Percentiles rank a stretch among this genome's conserved stretches.
Conservation (phyloP, 2,329 filamentous ascomycete genomes). For the Talaromyces sp. region DNA sequence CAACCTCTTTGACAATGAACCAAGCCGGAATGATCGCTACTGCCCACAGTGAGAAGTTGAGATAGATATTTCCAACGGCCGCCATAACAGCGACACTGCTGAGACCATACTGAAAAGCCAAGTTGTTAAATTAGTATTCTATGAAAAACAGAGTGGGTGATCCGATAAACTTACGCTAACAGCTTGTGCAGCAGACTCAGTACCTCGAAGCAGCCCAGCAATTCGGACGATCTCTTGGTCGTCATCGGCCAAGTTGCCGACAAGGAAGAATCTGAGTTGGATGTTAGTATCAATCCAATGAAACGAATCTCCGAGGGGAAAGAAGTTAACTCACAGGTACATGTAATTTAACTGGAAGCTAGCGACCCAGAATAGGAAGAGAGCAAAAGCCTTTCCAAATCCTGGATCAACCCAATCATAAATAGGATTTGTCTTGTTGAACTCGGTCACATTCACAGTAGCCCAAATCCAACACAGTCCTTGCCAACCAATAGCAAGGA, state of each 20-base stretch:
- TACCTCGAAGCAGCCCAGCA: constrained; percentile 68
- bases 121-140: too few relatives aligned
- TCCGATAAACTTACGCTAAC: constrained; percentile 54
- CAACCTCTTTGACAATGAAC: constrained; percentile 64
- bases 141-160: too few relatives aligned
- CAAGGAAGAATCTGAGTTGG: constrained; percentile 64
- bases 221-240: constrained; percentile 69
- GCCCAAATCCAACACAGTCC: constrained; percentile 75
- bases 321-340: constrained; percentile 57
- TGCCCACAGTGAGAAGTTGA: constrained; percentile 72
- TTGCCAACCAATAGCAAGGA: constrained; percentile 54
- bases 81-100: constrained; percentile 65
- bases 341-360: constrained; percentile 76
- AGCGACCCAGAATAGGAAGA: constrained; percentile 68
- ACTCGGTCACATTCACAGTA: constrained; percentile 66
- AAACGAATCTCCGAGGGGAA: background rate
- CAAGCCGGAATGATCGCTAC: constrained; percentile 66
- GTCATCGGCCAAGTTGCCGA: constrained; percentile 64
- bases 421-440: constrained; percentile 57
- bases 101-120: constrained; percentile 60
- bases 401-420: constrained; percentile 68
- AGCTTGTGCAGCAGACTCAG: constrained; percentile 73
- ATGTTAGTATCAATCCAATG: constrained; percentile 1
- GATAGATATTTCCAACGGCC: constrained; percentile 66
- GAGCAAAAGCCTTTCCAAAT: constrained; percentile 67